Evolutionary conservation across 352 stramenopile species (phyloP), one percentile per base, ranked within the genome.

Genomic region (Thalassiosira exigua): DNA sequence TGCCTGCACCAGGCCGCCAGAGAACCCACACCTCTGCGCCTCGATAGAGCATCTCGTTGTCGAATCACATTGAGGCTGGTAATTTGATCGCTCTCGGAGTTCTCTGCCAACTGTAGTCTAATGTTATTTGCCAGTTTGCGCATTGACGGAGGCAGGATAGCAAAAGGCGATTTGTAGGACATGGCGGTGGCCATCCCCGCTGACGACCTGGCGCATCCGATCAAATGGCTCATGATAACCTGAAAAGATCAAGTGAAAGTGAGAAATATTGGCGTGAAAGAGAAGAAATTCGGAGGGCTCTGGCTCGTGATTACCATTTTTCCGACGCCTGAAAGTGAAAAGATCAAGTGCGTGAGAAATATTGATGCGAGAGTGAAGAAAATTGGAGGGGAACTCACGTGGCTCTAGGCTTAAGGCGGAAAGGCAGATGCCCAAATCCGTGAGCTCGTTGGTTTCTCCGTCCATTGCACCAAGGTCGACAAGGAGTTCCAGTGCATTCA

Each of bases 61-160:
- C 77, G 46, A 12, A 91, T 50, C 17, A 85, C 79, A 66, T 92
- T 89, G 22, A 89, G 78, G 29, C 81, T 69, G 11, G 84, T 90
- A 0, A 92, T 86, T 81, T 92, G 87, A 61, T 92, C 87, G 48
- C 87, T 91, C 54, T 91, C 82, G 27, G 74, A 89, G 24, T 73
- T 21, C 42, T 90, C 59, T 42, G 70, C 86, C 3, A 92, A 39
- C 42, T 77, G 67, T 22, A 90, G 48, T 62, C 85, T 87, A 17
- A 77, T 78, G n/a, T 26, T 71, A 29, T 91, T 78, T 26, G 84
- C 73, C 26, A 54, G 19, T 50, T 72, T 81, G 42, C 80, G 26
- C 74, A 89, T 56, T 17, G 71, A 60, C 4, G 73, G 59, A 39
- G 84, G 84, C 14, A 82, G 79, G 2, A 92, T 58, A 22, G 79